Evolutionary conservation across 208 protist species (phyloP).

Genomic region (Acanthamoeba castellanii): DNA sequence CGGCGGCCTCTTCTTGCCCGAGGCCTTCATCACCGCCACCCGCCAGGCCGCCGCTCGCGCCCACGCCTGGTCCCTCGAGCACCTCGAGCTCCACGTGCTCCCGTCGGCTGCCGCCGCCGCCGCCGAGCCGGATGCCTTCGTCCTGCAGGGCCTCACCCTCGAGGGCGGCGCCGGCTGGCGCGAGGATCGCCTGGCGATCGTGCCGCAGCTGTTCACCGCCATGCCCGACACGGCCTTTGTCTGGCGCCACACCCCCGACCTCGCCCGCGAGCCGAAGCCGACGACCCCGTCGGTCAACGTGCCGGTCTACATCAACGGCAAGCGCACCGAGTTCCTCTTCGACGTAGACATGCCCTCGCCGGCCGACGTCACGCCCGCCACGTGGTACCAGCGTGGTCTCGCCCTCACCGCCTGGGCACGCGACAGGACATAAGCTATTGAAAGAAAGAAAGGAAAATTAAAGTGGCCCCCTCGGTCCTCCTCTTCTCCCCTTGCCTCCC

Average conservation of each 20-base stretch:
- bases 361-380: slow-evolving; percentile 65
- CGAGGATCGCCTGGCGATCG: slow-evolving; percentile 46
- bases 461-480: no score
- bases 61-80: slow-evolving; percentile 94
- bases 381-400: slow-evolving; percentile 93
- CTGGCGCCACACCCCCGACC: slow-evolving; percentile 54
- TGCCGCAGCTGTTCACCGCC: slow-evolving; percentile 62
- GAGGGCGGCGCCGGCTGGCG: slow-evolving; percentile 65
- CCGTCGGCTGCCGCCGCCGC: slow-evolving; percentile 17
- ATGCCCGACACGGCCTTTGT: slow-evolving; percentile 64
- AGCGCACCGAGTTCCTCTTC: slow-evolving; percentile 71
- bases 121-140: background rate
- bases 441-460: no score
- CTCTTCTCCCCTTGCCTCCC: no score
- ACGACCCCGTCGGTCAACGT: slow-evolving; percentile 1
- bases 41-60: slow-evolving; percentile 95
- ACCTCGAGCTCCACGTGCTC: slow-evolving; percentile 91
- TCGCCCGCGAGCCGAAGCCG: background rate
- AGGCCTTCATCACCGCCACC: slow-evolving; percentile 98
- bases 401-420: slow-evolving; percentile 91
- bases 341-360: slow-evolving; percentile 39
- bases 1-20: slow-evolving; percentile 96
- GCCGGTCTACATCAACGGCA: slow-evolving; percentile 72
- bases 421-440: background rate
- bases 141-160: slow-evolving; percentile 57